Evolutionary conservation across 768 basidiomycete genomes (phyloP).

Genomic region (Tephrocybe sp.): DNA sequence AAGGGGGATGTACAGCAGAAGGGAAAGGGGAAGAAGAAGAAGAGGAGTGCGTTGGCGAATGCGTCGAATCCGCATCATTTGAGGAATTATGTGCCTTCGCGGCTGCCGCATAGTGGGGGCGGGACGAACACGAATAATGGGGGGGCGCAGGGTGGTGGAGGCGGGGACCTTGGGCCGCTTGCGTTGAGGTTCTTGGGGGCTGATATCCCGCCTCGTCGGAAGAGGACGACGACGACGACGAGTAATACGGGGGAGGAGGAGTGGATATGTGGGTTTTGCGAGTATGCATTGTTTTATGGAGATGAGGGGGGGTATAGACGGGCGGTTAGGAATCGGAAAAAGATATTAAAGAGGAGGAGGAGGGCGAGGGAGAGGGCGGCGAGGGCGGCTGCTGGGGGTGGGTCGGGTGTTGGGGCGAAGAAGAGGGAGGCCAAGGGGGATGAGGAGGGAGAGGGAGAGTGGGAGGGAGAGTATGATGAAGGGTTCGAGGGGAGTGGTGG

Average conservation of each 20-base stretch:
- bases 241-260: conserved; percentile 56
- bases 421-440: conserved; percentile 19
- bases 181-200: conserved; percentile 70
- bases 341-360: conserved; percentile 69
- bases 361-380: conserved; percentile 75
- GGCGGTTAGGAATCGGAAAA: conserved; percentile 72
- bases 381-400: conserved; percentile 36
- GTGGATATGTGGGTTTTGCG: conserved; percentile 94
- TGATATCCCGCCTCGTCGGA: conserved; percentile 54
- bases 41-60: conserved; percentile 86
- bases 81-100: conserved; percentile 89
- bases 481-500: conserved; percentile 23
- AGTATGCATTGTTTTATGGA: conserved; percentile 92
- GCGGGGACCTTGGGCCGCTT: conserved; percentile 54
- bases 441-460: conserved; percentile 9
- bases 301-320: conserved; percentile 56
- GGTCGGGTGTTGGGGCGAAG: conserved; percentile 26
- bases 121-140: conserved; percentile 24
- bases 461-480: conserved; percentile 26
- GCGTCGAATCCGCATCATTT: conserved; percentile 96
- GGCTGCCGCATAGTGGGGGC: conserved; percentile 55
- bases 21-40: conserved; percentile 79
- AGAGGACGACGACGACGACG: conserved; percentile 9
- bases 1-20: neutral
- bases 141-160: conserved; percentile 36